A percentile compares a stretch with the other conserved stretches of the same genome.
These are phyloP conservation scores for Aspergillus sp. DNA, from an alignment of 2,329 filamentous ascomycete species.

Conservation along the genomic window DNA sequence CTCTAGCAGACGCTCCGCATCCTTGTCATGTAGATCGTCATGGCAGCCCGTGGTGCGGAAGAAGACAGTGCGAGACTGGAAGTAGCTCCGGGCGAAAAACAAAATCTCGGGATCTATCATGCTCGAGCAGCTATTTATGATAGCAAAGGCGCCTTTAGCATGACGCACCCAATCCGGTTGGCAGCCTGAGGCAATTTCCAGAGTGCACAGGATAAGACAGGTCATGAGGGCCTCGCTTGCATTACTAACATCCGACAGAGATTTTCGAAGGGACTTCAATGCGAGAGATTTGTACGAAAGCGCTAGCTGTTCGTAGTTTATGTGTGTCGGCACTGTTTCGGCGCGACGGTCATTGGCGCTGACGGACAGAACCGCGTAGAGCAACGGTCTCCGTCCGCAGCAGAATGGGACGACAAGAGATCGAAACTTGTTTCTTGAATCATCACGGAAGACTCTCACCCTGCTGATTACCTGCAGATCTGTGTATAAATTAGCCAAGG, in stretches of 20 bases:
- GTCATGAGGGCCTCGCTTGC: slow-evolving; percentile 3
- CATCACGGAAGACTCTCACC: slow-evolving; percentile 2
- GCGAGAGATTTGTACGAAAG: slow-evolving; percentile 1
- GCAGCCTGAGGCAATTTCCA: slow-evolving; percentile 3
- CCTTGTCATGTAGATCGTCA: background rate
- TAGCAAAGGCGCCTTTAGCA: slow-evolving; percentile 3
- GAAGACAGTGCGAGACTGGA: slow-evolving; percentile 1
- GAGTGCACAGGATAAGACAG: background rate
- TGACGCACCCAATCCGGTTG: slow-evolving; percentile 5
- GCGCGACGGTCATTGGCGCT: slow-evolving; percentile 6
- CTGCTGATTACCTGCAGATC: slow-evolving; percentile 2
- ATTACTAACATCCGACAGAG: background rate
- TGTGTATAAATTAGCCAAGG: background rate
- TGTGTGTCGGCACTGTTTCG: background rate
- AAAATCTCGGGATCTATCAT: background rate
- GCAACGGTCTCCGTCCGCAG: background rate
- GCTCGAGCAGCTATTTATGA: background rate
- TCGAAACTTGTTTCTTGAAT: background rate
- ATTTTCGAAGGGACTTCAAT: background rate
- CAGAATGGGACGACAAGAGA: slow-evolving; percentile 4
- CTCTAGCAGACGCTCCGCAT: background rate
- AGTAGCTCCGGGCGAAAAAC: slow-evolving; percentile 3
- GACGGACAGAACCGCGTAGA: slow-evolving; percentile 4
- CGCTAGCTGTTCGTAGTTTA: slow-evolving; percentile 5
- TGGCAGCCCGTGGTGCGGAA: slow-evolving; percentile 3